phyloP scores from a whole-genome alignment of 768 basidiomycete genomes.

The Tremella fuciformis region DNA sequence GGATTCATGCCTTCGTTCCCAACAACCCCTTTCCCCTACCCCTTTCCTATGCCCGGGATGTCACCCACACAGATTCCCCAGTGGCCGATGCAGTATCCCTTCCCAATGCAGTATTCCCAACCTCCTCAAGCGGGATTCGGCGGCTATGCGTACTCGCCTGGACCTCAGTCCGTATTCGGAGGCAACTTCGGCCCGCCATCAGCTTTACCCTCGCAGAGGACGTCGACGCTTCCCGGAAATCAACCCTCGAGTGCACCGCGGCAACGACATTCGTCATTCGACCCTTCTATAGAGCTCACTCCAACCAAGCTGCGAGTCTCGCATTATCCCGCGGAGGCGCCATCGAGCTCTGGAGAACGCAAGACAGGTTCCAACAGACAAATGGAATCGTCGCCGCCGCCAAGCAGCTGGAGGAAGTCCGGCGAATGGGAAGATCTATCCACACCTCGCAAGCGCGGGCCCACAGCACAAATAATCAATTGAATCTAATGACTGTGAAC shows the following conservation, averaged over 20 bases:
- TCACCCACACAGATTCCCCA: background rate
- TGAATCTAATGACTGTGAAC: too few species aligned
- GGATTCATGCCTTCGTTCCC: slow-evolving; percentile 11
- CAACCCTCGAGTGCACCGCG: background rate
- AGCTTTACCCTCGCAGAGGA: slow-evolving; percentile 1
- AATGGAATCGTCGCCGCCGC: background rate
- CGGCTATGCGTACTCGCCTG: slow-evolving; percentile 28
- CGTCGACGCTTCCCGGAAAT: background rate
- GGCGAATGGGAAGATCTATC: slow-evolving; percentile 1
- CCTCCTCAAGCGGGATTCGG: background rate
- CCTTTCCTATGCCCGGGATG: slow-evolving; percentile 12
- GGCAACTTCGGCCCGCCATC: slow-evolving; percentile 40
- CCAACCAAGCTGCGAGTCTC: too few species aligned
- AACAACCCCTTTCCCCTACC: slow-evolving; percentile 21
- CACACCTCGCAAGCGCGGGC: too few species aligned
- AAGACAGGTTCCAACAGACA: background rate
- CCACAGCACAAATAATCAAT: too few species aligned
- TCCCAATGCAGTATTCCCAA: slow-evolving; percentile 4
- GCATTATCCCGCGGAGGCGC: background rate
- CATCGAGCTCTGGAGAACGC: background rate
- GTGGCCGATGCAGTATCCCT: slow-evolving; percentile 7
- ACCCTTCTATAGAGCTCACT: background rate
- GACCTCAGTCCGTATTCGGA: slow-evolving; percentile 36
- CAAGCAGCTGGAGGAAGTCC: background rate
- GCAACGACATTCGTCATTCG: slow-evolving; percentile 1